Evolutionary conservation across 768 basidiomycete species (phyloP), one percentile per base, ranked within the genome.

Genomic region (Termitomyces sp.): DNA sequence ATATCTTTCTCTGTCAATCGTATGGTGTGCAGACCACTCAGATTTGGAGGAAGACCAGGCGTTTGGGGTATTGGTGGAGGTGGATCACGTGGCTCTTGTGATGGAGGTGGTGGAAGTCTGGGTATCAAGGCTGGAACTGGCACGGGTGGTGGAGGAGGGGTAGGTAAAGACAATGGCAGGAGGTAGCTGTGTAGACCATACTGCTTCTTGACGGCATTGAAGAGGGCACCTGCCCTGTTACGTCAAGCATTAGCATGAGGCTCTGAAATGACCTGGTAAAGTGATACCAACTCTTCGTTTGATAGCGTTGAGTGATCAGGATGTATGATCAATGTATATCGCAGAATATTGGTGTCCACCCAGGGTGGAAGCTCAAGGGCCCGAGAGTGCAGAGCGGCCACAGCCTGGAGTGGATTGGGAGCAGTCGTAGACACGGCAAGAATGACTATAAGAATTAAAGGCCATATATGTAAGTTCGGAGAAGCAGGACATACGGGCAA

Each of bases 121-220:
- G 85, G 89, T n/a, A 82, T 71, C 0, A 80, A 73, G 17, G 81
- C 72, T 12, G 88, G 87, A 0, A 89, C 81, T 0, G 85, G 79
- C 3, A 92, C 81, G 9, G 87, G 83, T 14, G 82, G 70, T 0
- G 89, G 87, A 0, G 82, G 79, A 11, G 84, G 78, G 7, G 74
- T 78, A 12, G 87, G 87, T 26, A 91, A 71, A 26, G 71, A 67
- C 3, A 94, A 74, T 14, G 81, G 67, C 37, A 94, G 80, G 11
- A 94, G 75, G 67, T 86, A 89, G 50, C 81, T 82, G 65, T 93
- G 85, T 14, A 92, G 72, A 15, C 90, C 91, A 69, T 82, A 89
- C 67, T 92, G 91, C 68, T 89, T 92, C 78, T 90, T 94, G 55
- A 89, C 85, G 1, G 91, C 91, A 63, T 93, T 94, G 68, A 85